These are phyloP conservation scores for Ilyonectria mors-panacis DNA, from an alignment of 2,329 filamentous ascomycete genomes.

Conservation along the genomic window DNA sequence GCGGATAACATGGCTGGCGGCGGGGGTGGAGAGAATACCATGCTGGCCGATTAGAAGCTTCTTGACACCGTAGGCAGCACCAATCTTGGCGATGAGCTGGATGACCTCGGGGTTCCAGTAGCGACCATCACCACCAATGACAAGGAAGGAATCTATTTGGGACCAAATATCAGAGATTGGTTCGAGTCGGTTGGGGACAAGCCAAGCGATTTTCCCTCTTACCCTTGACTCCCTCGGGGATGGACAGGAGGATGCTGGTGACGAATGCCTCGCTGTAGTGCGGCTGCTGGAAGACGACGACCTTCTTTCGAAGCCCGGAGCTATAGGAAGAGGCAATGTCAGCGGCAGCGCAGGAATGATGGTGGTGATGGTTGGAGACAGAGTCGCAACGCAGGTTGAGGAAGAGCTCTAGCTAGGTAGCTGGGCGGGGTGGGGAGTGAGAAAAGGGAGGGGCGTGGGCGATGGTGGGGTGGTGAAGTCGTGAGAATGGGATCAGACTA, in stretches of 20 bases:
- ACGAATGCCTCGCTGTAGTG: constrained; percentile 98
- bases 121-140: constrained; percentile 97
- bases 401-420: constrained; percentile 11
- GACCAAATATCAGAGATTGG: constrained; percentile 35
- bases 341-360: not conserved
- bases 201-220: constrained; percentile 30
- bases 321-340: constrained; percentile 61
- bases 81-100: constrained; percentile 97
- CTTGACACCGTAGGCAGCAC: constrained; percentile 97
- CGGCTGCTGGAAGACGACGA: constrained; percentile 94
- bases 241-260: constrained; percentile 93
- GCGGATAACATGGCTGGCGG: constrained; percentile 95
- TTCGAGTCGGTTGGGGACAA: constrained; percentile 10
- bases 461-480: constrained; percentile 21
- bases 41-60: constrained; percentile 97
- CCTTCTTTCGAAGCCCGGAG: constrained; percentile 98
- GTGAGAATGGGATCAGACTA: constrained; percentile 29
- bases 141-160: constrained; percentile 78
- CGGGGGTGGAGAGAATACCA: constrained; percentile 96
- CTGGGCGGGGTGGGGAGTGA: constrained; percentile 10
- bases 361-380: not conserved
- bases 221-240: constrained; percentile 92
- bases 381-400: not conserved
- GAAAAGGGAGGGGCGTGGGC: constrained; percentile 34
- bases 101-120: constrained; percentile 98